Percentiles rank a stretch among this genome's conserved stretches.
Evolutionary conservation across 1,284 basidiomycete genomes (phyloP).

Genomic region (Ganoderma leucocontextum): DNA sequence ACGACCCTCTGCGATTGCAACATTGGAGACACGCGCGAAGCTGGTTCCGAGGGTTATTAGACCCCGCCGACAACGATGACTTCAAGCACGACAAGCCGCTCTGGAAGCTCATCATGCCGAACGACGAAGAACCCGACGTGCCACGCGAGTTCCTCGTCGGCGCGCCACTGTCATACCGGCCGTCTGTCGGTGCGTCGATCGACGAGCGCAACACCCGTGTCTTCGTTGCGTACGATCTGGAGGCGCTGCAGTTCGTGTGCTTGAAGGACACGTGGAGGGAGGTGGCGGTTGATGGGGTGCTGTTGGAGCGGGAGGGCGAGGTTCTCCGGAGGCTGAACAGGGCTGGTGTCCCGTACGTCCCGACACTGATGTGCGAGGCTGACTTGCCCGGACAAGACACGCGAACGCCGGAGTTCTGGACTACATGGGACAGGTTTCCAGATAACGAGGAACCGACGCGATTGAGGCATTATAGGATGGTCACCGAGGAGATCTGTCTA

Average conservation of each 20-base stretch:
- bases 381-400: constrained; percentile 11
- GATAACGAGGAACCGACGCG: neutral
- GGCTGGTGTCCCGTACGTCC: constrained; percentile 15
- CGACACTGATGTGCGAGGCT: constrained; percentile 20
- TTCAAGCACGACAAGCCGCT: neutral
- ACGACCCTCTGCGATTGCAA: neutral
- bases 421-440: neutral
- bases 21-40: neutral
- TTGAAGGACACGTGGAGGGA: constrained; percentile 24
- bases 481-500: neutral
- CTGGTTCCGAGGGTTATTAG: neutral
- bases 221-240: constrained; percentile 17
- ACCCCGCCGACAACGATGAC: neutral
- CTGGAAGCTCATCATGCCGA: constrained; percentile 12
- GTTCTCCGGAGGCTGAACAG: constrained; percentile 12
- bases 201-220: constrained; percentile 8
- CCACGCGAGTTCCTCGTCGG: constrained; percentile 18
- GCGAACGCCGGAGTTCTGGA: neutral
- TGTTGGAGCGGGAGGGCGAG: constrained; percentile 10
- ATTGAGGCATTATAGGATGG: neutral
- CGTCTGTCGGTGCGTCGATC: neutral
- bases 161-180: neutral
- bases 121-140: neutral
- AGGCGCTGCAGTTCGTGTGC: constrained; percentile 13
- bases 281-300: neutral